These are phyloP conservation scores for Coemansia sp. DNA, from an alignment of 192 early-diverging fungal genomes.

Conservation along the genomic window DNA sequence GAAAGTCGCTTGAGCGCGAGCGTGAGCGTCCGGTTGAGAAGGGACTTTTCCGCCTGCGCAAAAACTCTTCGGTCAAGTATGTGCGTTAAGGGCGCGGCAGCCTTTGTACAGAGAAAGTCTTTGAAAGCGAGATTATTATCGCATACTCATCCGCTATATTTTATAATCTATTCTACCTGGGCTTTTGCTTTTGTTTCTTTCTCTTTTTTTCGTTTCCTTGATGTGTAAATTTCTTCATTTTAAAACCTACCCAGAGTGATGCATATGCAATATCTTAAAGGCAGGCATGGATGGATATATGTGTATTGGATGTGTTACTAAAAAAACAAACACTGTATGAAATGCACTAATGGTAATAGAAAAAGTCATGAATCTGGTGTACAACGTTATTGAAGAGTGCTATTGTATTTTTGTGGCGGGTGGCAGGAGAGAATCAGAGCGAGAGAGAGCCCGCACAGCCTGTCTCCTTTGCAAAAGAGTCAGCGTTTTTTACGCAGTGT, in stretches of 20 bases:
- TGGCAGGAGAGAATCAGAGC: too few relatives aligned
- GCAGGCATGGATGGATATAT: too few relatives aligned
- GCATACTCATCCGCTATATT: neutral
- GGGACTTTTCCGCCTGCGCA: slow-evolving; percentile 31
- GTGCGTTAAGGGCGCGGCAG: slow-evolving; percentile 2
- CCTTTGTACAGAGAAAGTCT: neutral
- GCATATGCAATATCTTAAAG: too few relatives aligned
- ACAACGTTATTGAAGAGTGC: too few relatives aligned
- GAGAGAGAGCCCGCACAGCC: too few relatives aligned
- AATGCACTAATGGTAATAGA: neutral
- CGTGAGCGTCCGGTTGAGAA: slow-evolving; percentile 15
- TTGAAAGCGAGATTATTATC: neutral
- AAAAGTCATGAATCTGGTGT: too few relatives aligned
- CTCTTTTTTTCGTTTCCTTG: neutral
- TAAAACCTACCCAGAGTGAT: too few relatives aligned
- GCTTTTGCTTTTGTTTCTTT: neutral
- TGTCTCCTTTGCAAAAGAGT: too few relatives aligned
- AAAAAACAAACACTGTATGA: neutral
- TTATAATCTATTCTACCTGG: neutral
- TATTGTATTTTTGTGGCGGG: too few relatives aligned
- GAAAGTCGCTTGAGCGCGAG: slow-evolving; percentile 20
- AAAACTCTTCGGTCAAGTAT: slow-evolving; percentile 38
- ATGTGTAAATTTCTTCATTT: neutral
- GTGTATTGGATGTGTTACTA: too few relatives aligned
- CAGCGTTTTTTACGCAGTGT: slow-evolving; percentile 32